A percentile compares a stretch with the other conserved stretches of the same genome.
phyloP scores from a whole-genome alignment of 352 stramenopile species.

The Pythium phragmitis region DNA sequence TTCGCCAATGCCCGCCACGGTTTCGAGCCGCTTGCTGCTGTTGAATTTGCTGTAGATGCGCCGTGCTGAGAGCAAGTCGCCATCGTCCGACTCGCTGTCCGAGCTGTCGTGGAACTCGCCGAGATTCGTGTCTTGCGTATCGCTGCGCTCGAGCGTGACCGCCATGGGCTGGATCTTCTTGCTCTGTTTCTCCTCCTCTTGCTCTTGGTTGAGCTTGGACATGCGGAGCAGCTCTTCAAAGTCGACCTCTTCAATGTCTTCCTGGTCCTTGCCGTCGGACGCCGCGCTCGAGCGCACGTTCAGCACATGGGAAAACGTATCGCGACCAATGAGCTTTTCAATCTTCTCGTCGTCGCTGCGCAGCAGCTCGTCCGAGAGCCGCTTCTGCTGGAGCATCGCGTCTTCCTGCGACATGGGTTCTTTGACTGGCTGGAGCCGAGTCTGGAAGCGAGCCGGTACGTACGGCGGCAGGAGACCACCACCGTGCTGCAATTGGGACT shows the following conservation, averaged over 20 bases:
- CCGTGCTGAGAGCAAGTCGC: conserved; percentile 27
- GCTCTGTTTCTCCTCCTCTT: neutral
- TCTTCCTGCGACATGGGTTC: conserved; percentile 13
- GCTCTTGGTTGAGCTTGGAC: conserved; percentile 21
- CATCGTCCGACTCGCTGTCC: conserved; percentile 24
- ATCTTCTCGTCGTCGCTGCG: conserved; percentile 19
- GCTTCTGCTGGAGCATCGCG: conserved; percentile 3
- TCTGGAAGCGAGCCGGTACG: conserved; percentile 29
- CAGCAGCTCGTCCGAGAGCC: conserved; percentile 18
- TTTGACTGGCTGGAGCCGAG: conserved; percentile 2
- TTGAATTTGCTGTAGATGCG: conserved; percentile 30
- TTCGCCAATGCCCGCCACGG: conserved; percentile 32
- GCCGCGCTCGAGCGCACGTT: neutral
- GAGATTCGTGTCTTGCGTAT: conserved; percentile 17
- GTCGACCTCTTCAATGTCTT: conserved; percentile 23
- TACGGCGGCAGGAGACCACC: conserved; percentile 20
- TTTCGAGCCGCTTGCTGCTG: conserved; percentile 48
- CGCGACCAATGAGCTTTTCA: conserved; percentile 6
- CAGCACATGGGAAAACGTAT: neutral
- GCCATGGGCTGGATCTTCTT: neutral
- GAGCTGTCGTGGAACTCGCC: conserved; percentile 25
- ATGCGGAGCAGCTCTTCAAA: conserved; percentile 28
- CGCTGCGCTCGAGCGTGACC: conserved; percentile 9
- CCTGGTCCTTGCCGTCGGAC: conserved; percentile 9
- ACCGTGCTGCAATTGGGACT: neutral